Percentiles rank a stretch among this genome's conserved stretches.
phyloP scores from a whole-genome alignment of 805 yeast genomes.

The Kuraishia capsulata region DNA sequence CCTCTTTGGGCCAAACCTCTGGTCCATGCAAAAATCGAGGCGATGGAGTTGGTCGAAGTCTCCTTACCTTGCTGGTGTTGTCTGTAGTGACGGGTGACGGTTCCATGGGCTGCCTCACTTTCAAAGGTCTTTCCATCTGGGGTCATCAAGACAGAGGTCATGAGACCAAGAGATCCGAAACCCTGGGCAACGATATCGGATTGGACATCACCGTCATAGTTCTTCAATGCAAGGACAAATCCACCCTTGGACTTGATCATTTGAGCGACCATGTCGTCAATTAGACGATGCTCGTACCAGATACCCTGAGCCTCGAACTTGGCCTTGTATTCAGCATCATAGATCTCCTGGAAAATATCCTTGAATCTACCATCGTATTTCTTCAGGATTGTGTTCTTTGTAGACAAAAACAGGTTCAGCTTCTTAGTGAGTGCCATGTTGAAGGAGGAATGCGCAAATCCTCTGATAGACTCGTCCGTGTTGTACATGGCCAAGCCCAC shows the following conservation, averaged over 20 bases:
- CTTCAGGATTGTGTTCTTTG: constrained; percentile 92
- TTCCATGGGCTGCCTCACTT: constrained; percentile 98
- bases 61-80: constrained; percentile 95
- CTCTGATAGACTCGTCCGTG: constrained; percentile 83
- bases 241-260: constrained; percentile 96
- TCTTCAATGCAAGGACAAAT: constrained; percentile 90
- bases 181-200: constrained; percentile 98
- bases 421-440: constrained; percentile 74
- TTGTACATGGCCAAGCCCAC: constrained; percentile 93
- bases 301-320: constrained; percentile 74
- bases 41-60: constrained; percentile 95
- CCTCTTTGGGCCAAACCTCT: constrained; percentile 93
- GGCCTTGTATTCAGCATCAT: constrained; percentile 56
- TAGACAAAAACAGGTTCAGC: constrained; percentile 76
- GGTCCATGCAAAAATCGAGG: constrained; percentile 95
- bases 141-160: constrained; percentile 96
- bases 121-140: constrained; percentile 96
- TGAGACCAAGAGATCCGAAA: constrained; percentile 90
- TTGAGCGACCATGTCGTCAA: constrained; percentile 98
- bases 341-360: constrained; percentile 81
- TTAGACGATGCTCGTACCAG: constrained; percentile 94
- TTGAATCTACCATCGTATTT: constrained; percentile 92
- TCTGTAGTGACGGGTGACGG: constrained; percentile 95
- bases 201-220: constrained; percentile 97
- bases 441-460: constrained; percentile 91